Evolutionary conservation across 768 basidiomycete genomes (phyloP), one percentile per base, ranked within the genome.

Genomic region (Udeniomyces megalosporus): DNA sequence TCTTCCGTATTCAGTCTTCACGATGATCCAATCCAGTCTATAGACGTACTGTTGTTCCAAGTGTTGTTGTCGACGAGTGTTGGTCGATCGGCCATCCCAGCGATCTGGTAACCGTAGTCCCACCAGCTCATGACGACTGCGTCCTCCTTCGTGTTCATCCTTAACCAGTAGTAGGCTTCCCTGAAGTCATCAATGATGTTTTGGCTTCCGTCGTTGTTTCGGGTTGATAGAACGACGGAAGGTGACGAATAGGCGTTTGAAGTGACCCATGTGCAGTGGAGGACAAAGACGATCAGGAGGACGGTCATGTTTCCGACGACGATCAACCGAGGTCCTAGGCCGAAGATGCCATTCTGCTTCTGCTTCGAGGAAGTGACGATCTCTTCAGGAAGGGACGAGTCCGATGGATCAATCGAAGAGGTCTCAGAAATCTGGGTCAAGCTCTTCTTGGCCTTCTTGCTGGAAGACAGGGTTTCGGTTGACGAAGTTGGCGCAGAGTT

Each of bases 101-200:
- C 95, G 70, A 97, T 96, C 74, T 97, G 93, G 72, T 99, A 97
- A 31, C 93, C 95, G 68, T 97, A 99, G 76, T 97, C 95, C 95
- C 95, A 97, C 95, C 95, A 99, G 65, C 86, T 88, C 90, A 93
- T 92, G 28, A 97, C 84, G 34, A 97, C 92, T 5, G 90, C 83
- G 64, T 88, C 84, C 73, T 90, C 78, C 5, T 85, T 80, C 2
- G 95, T 99, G 76, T 97, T 99, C 76, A 92, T 86, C 57, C 95
- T 80, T 52, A 99, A 74, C 95, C 95, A 99, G 71, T 97, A 96
- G 74, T 99, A 97, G 14, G 95, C 95, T 77, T 97, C 95, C 62
- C 95, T 81, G 83, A 96, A 99, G 73, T 99, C 95, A 70, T 99
- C 95, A 69, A 99, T 97, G 69, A 97, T 87, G 73, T 90, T 83